Conservation (phyloP, 345 rosid species). For the Euphorbia peplus region DNA sequence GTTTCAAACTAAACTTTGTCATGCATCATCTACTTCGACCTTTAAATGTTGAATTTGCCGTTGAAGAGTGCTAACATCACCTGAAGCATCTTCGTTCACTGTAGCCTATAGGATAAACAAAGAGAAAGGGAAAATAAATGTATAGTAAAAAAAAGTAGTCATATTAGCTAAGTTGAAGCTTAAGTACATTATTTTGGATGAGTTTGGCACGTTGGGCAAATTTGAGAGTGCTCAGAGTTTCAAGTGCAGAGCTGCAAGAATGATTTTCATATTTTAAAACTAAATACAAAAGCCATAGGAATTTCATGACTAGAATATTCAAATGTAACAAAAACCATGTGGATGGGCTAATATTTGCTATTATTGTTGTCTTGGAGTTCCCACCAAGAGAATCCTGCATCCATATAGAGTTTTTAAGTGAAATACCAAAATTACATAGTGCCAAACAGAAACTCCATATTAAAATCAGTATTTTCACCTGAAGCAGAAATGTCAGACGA, state of each 20-base stretch:
- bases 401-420: constrained; percentile 11
- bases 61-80: constrained; percentile 76
- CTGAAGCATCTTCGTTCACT: constrained; percentile 95
- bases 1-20: neutral
- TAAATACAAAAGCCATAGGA: neutral
- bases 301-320: constrained; percentile 11
- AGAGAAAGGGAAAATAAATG: constrained; percentile 16
- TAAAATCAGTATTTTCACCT: constrained; percentile 44
- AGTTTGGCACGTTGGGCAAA: constrained; percentile 98
- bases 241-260: constrained; percentile 71
- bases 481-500: constrained; percentile 90
- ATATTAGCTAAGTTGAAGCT: constrained; percentile 10
- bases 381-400: constrained; percentile 96
- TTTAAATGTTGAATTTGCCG: constrained; percentile 75
- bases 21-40: constrained; percentile 37
- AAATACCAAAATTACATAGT: constrained; percentile 11
- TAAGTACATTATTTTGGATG: constrained; percentile 79
- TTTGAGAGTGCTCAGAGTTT: constrained; percentile 90
- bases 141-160: too few species aligned
- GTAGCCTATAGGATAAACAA: constrained; percentile 54
- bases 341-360: constrained; percentile 96
- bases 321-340: constrained; percentile 49
- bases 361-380: constrained; percentile 88
- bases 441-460: constrained; percentile 3
- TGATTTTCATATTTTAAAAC: neutral